A percentile compares a stretch with the other conserved stretches of the same genome.
phyloP scores from a whole-genome alignment of 1,284 basidiomycete genomes.

The Ustilago esculenta region DNA sequence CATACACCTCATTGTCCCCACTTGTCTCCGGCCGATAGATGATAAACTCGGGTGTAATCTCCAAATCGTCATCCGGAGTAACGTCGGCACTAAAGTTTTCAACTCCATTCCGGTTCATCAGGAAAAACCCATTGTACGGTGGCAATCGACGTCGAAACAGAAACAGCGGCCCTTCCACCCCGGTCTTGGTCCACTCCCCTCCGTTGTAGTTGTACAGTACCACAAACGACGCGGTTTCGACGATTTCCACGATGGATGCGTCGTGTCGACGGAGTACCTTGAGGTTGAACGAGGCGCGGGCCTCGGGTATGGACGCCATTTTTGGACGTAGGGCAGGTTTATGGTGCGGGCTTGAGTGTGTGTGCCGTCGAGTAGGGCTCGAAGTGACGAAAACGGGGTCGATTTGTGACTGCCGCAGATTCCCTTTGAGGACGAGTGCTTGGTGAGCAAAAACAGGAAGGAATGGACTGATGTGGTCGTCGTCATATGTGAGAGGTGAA shows the following conservation, averaged over 20 bases:
- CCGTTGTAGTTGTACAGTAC: constrained; percentile 65
- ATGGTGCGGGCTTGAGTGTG: too few species aligned
- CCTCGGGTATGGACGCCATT: constrained; percentile 31
- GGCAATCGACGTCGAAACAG: constrained; percentile 78
- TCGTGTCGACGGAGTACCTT: constrained; percentile 83
- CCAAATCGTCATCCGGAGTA: constrained; percentile 80
- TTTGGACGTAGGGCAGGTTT: too few species aligned
- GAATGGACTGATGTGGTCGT: too few species aligned
- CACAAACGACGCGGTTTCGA: constrained; percentile 85
- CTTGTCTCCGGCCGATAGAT: constrained; percentile 76
- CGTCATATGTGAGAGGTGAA: background rate
- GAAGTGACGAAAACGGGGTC: too few species aligned
- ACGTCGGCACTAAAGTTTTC: constrained; percentile 82
- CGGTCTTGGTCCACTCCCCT: constrained; percentile 75
- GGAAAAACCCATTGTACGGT: constrained; percentile 85
- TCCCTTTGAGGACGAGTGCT: too few species aligned
- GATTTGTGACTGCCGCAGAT: too few species aligned
- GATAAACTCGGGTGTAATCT: constrained; percentile 73
- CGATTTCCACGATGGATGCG: constrained; percentile 79
- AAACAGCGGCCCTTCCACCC: constrained; percentile 87
- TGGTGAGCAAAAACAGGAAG: too few species aligned
- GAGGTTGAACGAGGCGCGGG: constrained; percentile 72
- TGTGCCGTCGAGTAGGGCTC: too few species aligned
- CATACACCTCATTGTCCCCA: constrained; percentile 71
- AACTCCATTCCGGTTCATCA: constrained; percentile 85